phyloP scores from a whole-genome alignment of 768 basidiomycete genomes.

The Rhodocollybia butyracea region DNA sequence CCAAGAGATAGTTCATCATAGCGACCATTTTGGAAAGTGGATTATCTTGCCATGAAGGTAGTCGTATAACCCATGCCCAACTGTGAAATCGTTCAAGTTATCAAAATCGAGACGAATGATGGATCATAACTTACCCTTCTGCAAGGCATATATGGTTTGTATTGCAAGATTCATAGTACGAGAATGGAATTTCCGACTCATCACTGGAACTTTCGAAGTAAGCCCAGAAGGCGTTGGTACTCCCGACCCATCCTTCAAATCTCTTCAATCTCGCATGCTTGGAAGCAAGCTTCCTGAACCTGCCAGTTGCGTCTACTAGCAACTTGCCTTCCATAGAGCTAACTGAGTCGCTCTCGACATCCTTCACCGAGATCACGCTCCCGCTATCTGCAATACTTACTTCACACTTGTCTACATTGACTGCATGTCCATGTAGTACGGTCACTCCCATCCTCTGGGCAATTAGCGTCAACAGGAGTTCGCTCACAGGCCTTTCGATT shows the following conservation, averaged over 20 bases:
- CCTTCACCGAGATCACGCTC: constrained; percentile 4
- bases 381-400: constrained; percentile 5
- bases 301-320: constrained; percentile 13
- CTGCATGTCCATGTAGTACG: constrained; percentile 14
- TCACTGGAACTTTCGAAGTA: constrained; percentile 8
- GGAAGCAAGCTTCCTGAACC: not conserved
- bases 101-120: too few species aligned
- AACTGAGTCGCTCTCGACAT: constrained; percentile 5
- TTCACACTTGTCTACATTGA: constrained; percentile 3
- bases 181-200: too few species aligned
- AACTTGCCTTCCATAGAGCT: constrained; percentile 10
- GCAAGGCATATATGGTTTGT: constrained; percentile 15
- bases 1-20: constrained; percentile 14
- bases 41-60: constrained; percentile 13
- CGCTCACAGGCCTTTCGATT: constrained; percentile 12
- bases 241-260: constrained; percentile 13
- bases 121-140: too few species aligned
- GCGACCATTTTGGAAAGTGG: constrained; percentile 12
- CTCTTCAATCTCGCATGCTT: constrained; percentile 9
- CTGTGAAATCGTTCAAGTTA: too few species aligned
- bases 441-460: constrained; percentile 14
- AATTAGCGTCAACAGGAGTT: constrained; percentile 14
- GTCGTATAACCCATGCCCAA: constrained; percentile 14
- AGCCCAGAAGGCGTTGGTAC: constrained; percentile 14
- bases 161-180: constrained; percentile 11